Base-by-base conservation (phyloP, 1,284 basidiomycete genomes). In the Vanrija sp. region DNA sequence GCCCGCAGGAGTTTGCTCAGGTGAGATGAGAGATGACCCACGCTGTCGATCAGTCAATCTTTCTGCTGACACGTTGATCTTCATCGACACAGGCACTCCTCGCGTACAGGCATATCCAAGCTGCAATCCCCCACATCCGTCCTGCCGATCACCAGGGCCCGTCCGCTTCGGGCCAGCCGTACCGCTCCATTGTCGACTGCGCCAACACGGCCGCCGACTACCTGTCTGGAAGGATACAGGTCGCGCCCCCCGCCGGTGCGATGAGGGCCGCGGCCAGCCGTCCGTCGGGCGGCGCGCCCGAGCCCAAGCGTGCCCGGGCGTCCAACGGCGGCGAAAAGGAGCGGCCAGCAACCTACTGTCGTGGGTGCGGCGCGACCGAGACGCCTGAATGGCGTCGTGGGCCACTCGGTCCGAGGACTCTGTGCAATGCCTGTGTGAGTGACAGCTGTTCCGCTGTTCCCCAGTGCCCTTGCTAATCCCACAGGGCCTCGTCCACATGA, bases 401-500 rank as follows among this genome's bases (percentile, higher is more conserved):
- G 3, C 75, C 75, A 6, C 63, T 76, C 51, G 75, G 75, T 8
- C 75, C 75, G 2, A 64, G 75, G 46, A 77, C 75, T 1, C 54
- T 77, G 52, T 77, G 75, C 53, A 76, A 76, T 57, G 75, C 75
- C 50, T 77, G 75, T 60, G 75, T 74, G 46, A 69, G 74, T 72
- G 38, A 23, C 21, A 23, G 3, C 21, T 40, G 38, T 28, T 14
- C 39, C 16, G n/a, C 21, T 3, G 21, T 23, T 2, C 28, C 28
- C 28, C n/a, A n/a, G n/a, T n/a, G n/a, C n/a, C n/a, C n/a, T n/a
- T 28, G 28, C 28, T 28, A 6, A 28, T 60, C 56, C 1, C 19
- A 43, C 57, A 74, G 72, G 72, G 72, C 28, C 59, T 74, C 43
- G 72, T 74, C 14, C 71, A 74, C 55, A 72, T 72, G 71, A 74